Base-by-base conservation (phyloP, 352 stramenopile genomes). In the Globisporangium parvum region DNA sequence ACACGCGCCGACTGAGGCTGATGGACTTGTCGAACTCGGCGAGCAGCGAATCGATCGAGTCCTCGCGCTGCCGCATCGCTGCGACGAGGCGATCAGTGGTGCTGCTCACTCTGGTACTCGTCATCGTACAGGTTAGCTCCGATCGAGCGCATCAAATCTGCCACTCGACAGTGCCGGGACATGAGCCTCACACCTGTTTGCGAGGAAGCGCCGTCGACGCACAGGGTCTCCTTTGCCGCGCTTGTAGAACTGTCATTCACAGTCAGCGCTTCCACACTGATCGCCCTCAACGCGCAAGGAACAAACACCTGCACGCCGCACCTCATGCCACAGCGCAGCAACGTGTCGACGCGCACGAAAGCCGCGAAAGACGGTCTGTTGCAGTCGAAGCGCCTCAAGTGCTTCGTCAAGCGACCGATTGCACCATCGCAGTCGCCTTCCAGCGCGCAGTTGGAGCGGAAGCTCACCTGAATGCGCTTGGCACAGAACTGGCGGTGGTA, bases 11-110 rank as follows among this genome's bases (percentile, higher is more conserved):
- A 49, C 82, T 93, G 46, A 89, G 50, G 14, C 31, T 69, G 48
- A 93, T 55, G 1, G 78, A 90, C 17, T 70, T 70, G 48, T 93
- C 83, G 31, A 95, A 86, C 56, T 93, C 78, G 0, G 63, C 72
- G 2, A 95, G 69, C n/a, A 95, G 62, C 6, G 70, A 71, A 57
- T 95, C 85, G 57, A 95, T 86, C 10, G 83, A 93, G 59, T 95
- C 83, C 53, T 88, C 75, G 2, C 73, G 69, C 21, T 73, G 71
- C 15, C 64, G 62, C 68, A 91, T 87, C 6, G 78, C 80, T 5
- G 60, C 49, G 26, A 89, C 67, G 11, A 93, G 60, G 24, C 76
- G 71, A 51, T 86, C 66, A 0, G 77, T 77, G 23, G 84, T 80
- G 39, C 73, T 71, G 2, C 63, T 61, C 35, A 93, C 70, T 70